A percentile compares a stretch with the other conserved stretches of the same genome.
Conservation (phyloP, 2,329 filamentous ascomycete genomes). For the Onygena corvina region DNA sequence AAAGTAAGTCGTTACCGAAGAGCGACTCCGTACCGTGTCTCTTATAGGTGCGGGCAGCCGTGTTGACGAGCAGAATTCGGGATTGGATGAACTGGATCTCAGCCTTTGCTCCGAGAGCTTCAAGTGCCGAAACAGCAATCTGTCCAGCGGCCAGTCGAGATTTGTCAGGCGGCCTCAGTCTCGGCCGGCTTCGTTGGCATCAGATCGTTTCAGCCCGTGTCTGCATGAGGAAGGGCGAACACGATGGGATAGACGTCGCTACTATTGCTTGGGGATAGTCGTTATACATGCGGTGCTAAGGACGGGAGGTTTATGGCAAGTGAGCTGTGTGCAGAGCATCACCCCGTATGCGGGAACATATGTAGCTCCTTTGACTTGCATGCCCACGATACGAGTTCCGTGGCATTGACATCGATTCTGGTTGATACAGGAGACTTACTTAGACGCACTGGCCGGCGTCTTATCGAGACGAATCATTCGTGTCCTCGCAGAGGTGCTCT, state of each 20-base stretch:
- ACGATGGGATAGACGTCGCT: neutral
- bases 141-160: neutral
- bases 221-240: neutral
- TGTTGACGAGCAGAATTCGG: neutral
- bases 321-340: too few species aligned
- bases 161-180: constrained; percentile 5
- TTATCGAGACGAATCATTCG: neutral
- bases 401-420: neutral
- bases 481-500: neutral
- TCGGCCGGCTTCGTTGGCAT: constrained; percentile 5
- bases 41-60: too few species aligned
- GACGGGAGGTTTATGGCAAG: neutral
- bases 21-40: too few species aligned
- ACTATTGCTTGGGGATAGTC: constrained; percentile 2
- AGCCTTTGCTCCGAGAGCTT: neutral
- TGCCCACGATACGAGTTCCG: neutral
- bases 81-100: neutral
- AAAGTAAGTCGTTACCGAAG: too few species aligned
- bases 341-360: constrained; percentile 1
- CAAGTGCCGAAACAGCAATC: neutral
- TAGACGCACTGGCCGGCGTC: neutral
- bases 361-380: neutral
- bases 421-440: too few species aligned
- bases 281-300: neutral
- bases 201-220: constrained; percentile 1